A percentile compares a stretch with the other conserved stretches of the same genome.
Evolutionary conservation across 768 basidiomycete genomes (phyloP).

Genomic region (Phaeotremella fagi): DNA sequence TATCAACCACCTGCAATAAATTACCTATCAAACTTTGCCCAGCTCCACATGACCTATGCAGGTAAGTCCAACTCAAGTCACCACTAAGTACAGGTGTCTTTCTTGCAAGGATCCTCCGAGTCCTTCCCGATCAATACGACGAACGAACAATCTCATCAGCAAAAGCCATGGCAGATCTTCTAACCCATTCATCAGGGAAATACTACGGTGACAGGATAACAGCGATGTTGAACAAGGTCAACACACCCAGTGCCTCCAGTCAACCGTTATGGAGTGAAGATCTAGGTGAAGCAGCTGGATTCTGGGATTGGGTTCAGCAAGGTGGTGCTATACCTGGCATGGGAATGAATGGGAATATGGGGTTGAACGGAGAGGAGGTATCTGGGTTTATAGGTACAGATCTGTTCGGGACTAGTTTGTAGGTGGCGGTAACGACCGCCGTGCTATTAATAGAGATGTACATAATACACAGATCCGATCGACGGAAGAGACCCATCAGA

Average conservation of each 20-base stretch:
- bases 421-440: too few species aligned
- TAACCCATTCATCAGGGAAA: background rate
- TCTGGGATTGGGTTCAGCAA: background rate
- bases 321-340: background rate
- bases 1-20: background rate
- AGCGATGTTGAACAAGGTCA: background rate
- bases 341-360: too few species aligned
- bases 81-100: background rate
- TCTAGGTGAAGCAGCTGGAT: background rate
- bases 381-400: too few species aligned
- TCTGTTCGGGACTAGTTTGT: too few species aligned
- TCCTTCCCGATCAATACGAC: background rate
- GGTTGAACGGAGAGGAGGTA: too few species aligned
- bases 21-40: background rate
- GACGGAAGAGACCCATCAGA: too few species aligned
- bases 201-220: background rate
- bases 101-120: background rate
- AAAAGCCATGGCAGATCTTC: background rate
- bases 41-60: background rate
- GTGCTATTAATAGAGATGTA: too few species aligned
- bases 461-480: too few species aligned
- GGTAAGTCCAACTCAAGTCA: background rate
- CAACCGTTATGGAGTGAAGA: background rate
- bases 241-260: background rate
- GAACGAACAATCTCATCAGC: background rate